These are phyloP conservation scores for Leersia perrieri DNA, from an alignment of 176 grass and related monocot species.

Conservation along the genomic window DNA sequence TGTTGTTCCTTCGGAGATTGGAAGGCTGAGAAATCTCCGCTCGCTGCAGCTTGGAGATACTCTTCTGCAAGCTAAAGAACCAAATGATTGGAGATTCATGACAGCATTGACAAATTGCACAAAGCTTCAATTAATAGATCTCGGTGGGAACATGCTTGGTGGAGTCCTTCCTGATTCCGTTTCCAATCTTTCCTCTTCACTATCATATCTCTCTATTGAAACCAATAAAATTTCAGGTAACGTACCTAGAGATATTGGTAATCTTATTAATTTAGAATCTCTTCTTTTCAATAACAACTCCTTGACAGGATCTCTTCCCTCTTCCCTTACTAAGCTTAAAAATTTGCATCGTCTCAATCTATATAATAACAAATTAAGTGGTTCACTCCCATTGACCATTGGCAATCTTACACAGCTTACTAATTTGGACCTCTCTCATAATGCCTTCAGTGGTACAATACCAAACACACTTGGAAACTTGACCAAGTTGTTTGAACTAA, in stretches of 20 bases:
- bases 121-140: not conserved
- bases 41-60: not conserved
- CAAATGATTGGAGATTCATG: slow-evolving; percentile 13
- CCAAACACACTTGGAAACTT: slow-evolving; percentile 33
- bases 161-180: not conserved
- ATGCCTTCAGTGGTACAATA: slow-evolving; percentile 14
- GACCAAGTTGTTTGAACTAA: not conserved
- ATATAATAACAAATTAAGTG: slow-evolving; percentile 6
- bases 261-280: not conserved
- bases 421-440: not conserved
- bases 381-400: not conserved
- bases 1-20: not conserved
- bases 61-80: slow-evolving; percentile 9
- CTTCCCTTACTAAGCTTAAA: slow-evolving; percentile 3
- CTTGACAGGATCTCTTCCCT: slow-evolving; percentile 33
- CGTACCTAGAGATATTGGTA: slow-evolving; percentile 3
- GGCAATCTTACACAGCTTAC: slow-evolving; percentile 36
- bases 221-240: slow-evolving; percentile 17
- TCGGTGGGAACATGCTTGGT: not conserved
- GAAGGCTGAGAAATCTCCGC: not conserved
- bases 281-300: not conserved
- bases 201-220: not conserved
- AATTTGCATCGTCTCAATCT: not conserved
- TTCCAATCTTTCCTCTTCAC: slow-evolving; percentile 15
- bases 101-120: slow-evolving; percentile 27